Evolutionary conservation across 2,329 filamentous ascomycete genomes (phyloP).

Genomic region (Aspergillus glaucus): DNA sequence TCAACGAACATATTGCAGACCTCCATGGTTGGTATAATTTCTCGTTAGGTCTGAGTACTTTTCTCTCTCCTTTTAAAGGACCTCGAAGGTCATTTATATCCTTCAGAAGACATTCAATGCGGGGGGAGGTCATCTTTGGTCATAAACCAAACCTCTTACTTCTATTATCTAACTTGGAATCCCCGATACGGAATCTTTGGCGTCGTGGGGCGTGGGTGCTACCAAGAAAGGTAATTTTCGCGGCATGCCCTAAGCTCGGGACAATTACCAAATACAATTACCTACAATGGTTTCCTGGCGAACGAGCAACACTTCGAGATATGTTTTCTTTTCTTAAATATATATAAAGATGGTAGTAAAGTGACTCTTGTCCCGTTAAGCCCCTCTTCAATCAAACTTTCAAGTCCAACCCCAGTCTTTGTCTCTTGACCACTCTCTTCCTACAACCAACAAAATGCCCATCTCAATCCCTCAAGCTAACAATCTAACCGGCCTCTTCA

Average conservation of each 20-base stretch:
- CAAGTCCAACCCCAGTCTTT: neutral
- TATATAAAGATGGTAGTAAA: neutral
- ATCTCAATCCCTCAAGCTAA: neutral
- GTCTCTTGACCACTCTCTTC: neutral
- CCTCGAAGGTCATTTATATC: too few species aligned
- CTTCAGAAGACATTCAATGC: too few species aligned
- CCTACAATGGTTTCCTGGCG: neutral
- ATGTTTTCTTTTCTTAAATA: neutral
- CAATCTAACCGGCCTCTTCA: slow-evolving; percentile 2
- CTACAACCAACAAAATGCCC: neutral
- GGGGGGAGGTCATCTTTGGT: too few species aligned
- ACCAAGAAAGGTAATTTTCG: neutral
- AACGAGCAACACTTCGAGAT: neutral
- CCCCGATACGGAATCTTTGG: neutral
- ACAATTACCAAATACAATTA: neutral
- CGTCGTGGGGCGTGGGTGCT: neutral
- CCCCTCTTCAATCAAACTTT: neutral
- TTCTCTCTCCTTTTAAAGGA: too few species aligned
- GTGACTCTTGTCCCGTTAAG: neutral
- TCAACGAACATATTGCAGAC: too few species aligned
- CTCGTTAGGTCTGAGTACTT: too few species aligned
- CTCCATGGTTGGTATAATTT: too few species aligned
- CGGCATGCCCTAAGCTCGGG: neutral
- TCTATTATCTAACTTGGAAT: too few species aligned
- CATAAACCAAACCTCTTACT: too few species aligned